These are phyloP conservation scores for Metarhizium brunneum DNA, from an alignment of 2,329 filamentous ascomycete genomes.

Conservation along the genomic window DNA sequence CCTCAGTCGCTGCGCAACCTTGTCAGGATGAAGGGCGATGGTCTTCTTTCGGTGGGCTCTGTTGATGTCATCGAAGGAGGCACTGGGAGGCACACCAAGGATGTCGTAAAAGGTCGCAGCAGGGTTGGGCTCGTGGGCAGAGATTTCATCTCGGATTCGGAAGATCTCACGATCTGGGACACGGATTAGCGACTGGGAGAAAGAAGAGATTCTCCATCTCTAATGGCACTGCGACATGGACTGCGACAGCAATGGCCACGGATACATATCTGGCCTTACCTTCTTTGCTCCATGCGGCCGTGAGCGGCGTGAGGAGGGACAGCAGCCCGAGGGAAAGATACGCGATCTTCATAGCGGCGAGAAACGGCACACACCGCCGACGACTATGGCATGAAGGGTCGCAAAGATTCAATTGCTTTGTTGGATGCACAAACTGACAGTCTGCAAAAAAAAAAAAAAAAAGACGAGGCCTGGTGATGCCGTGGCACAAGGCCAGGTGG, in stretches of 20 bases:
- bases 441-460: not conserved
- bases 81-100: conserved; percentile 64
- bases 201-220: not conserved
- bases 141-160: conserved; percentile 80
- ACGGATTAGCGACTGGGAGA: not conserved
- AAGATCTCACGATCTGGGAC: conserved; percentile 90
- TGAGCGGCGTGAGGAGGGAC: conserved; percentile 56
- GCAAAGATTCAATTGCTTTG: not conserved
- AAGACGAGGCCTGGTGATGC: too few species aligned
- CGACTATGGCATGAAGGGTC: not conserved
- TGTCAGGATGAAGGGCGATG: conserved; percentile 81
- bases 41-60: conserved; percentile 91
- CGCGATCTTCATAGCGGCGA: conserved; percentile 55
- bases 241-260: not conserved
- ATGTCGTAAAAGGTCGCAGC: conserved; percentile 92
- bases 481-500: conserved; percentile 8
- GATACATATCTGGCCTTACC: conserved; percentile 36
- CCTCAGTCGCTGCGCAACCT: conserved; percentile 77
- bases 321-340: conserved; percentile 60
- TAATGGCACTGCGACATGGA: not conserved
- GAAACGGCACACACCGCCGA: not conserved
- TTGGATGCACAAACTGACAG: conserved; percentile 1
- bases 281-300: conserved; percentile 78
- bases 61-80: conserved; percentile 79
- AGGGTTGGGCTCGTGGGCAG: conserved; percentile 63